Evolutionary conservation across 1,284 basidiomycete genomes (phyloP).

Genomic region (Meira miltonrushii): DNA sequence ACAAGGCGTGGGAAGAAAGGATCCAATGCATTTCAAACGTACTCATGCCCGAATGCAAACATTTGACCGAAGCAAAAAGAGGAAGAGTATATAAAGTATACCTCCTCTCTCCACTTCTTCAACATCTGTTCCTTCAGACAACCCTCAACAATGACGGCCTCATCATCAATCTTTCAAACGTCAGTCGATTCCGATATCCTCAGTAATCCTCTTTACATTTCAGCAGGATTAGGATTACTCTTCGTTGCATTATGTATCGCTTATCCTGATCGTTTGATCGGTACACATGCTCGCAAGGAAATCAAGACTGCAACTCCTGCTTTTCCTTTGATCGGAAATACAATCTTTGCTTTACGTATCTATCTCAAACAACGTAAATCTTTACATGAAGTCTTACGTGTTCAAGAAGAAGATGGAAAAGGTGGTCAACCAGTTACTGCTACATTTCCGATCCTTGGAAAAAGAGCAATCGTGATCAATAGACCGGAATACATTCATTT

Average conservation of each 20-base stretch:
- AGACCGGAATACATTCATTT: slow-evolving; percentile 43
- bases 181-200: neutral
- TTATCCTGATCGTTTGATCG: slow-evolving; percentile 8
- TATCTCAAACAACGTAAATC: neutral
- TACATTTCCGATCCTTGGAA: slow-evolving; percentile 10
- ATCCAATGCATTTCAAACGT: neutral
- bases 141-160: neutral
- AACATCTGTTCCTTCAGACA: neutral
- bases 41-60: neutral
- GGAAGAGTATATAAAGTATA: too few relatives aligned
- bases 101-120: neutral
- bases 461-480: slow-evolving; percentile 23
- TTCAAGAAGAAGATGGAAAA: neutral
- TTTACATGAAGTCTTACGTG: neutral
- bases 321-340: slow-evolving; percentile 10
- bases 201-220: neutral
- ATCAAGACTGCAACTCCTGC: neutral
- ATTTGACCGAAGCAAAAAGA: neutral
- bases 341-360: neutral
- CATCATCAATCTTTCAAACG: neutral
- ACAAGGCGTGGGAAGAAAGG: neutral
- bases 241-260: neutral
- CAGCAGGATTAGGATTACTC: neutral
- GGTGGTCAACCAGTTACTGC: slow-evolving; percentile 5
- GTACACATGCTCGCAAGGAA: neutral